These are phyloP conservation scores for Fragaria ananassa DNA, from an alignment of 306 rosid species.

Conservation along the genomic window DNA sequence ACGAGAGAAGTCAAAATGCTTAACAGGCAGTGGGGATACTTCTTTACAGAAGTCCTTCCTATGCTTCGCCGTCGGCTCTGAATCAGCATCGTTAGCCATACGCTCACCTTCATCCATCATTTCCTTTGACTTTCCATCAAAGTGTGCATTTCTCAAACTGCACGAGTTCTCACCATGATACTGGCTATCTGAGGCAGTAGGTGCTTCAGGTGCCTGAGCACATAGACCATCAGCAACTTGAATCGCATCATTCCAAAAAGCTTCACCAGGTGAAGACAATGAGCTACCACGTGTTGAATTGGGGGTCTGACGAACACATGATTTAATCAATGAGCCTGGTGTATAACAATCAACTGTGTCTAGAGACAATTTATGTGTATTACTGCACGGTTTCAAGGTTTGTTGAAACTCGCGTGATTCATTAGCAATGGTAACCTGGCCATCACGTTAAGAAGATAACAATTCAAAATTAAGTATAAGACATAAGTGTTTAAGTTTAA, in stretches of 20 bases:
- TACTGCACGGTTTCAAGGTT: constrained; percentile 58
- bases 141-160: constrained; percentile 38
- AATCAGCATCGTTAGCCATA: constrained; percentile 30
- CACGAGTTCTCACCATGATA: constrained; percentile 42
- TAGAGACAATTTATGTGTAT: constrained; percentile 42
- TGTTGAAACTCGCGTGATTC: constrained; percentile 34
- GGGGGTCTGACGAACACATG: constrained; percentile 53
- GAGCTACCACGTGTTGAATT: constrained; percentile 73
- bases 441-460: constrained; percentile 19
- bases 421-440: constrained; percentile 45
- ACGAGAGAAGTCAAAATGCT: constrained; percentile 80
- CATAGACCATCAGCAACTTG: constrained; percentile 79
- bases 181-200: constrained; percentile 34
- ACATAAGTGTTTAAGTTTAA: constrained; percentile 8
- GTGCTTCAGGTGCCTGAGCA: constrained; percentile 40
- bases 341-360: constrained; percentile 52
- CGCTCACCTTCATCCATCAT: constrained; percentile 41
- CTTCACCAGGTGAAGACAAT: constrained; percentile 87
- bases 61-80: constrained; percentile 40
- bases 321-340: constrained; percentile 65
- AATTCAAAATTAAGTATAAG: constrained; percentile 17
- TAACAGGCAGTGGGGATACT: constrained; percentile 66
- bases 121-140: constrained; percentile 49
- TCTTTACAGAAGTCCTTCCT: constrained; percentile 44
- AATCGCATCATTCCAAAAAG: constrained; percentile 93